Conservation (phyloP, 805 yeast genomes). For the Candida manassasensis region DNA sequence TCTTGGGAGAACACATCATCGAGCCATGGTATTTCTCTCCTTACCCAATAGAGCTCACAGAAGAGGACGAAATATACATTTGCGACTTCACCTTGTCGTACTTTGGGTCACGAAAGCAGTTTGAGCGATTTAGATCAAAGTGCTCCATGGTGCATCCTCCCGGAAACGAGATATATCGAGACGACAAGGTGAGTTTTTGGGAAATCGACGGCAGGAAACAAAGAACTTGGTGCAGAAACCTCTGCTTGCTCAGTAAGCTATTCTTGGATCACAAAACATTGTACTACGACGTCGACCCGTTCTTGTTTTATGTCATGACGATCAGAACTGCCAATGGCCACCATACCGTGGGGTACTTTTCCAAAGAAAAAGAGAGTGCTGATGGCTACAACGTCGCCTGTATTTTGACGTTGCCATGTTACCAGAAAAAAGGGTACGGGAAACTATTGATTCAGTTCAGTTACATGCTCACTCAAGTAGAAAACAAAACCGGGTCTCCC, state of each 20-base stretch:
- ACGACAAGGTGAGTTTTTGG: constrained; percentile 87
- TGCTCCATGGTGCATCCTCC: constrained; percentile 95
- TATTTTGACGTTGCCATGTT: constrained; percentile 91
- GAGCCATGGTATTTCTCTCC: constrained; percentile 99
- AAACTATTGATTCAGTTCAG: constrained; percentile 88
- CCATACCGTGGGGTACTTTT: constrained; percentile 93
- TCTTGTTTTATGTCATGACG: constrained; percentile 94
- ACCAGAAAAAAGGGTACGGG: constrained; percentile 94
- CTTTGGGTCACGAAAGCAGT: constrained; percentile 85
- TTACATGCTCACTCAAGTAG: constrained; percentile 83
- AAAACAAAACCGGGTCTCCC: constrained; percentile 90
- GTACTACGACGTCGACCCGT: constrained; percentile 97
- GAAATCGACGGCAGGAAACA: constrained; percentile 97
- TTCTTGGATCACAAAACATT: constrained; percentile 94
- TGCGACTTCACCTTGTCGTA: constrained; percentile 89
- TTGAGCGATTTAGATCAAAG: constrained; percentile 84
- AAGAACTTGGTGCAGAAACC: constrained; percentile 94
- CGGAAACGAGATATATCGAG: constrained; percentile 95
- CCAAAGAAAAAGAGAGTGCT: constrained; percentile 94
- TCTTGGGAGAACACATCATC: constrained; percentile 84
- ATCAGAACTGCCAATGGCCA: constrained; percentile 85
- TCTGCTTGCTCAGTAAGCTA: constrained; percentile 83
- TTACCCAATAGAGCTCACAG: constrained; percentile 91
- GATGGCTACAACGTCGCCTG: constrained; percentile 96
- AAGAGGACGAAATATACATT: constrained; percentile 82